Conservation (phyloP, 108 stramenopile genomes). For the Phaeodactylum tricornutum region DNA sequence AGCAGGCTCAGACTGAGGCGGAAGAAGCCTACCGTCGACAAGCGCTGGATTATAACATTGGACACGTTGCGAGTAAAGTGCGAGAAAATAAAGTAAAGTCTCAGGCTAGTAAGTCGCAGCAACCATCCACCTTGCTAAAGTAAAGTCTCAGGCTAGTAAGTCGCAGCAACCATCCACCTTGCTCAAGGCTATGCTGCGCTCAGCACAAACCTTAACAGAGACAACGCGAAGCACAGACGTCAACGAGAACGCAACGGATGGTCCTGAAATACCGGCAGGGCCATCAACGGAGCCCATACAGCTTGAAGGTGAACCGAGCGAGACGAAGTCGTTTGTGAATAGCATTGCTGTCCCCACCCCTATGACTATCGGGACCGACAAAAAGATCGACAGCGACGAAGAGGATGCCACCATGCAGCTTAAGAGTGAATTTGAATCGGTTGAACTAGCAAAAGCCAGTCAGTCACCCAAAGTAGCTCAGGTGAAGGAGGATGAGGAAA, state of each 20-base stretch:
- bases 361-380: constrained; percentile 13
- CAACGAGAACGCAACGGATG: background rate
- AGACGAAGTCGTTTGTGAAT: background rate
- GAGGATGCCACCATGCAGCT: constrained; percentile 55
- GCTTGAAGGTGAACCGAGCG: constrained; percentile 6
- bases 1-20: constrained; percentile 22
- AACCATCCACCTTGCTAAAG: constrained; percentile 5
- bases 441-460: background rate
- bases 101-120: background rate
- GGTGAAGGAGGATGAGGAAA: too few relatives aligned
- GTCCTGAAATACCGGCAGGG: constrained; percentile 1
- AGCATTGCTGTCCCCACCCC: background rate
- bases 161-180: constrained; percentile 25
- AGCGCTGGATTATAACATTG: constrained; percentile 64
- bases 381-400: constrained; percentile 50
- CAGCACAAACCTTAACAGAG: constrained; percentile 4
- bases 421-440: constrained; percentile 44
- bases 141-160: background rate
- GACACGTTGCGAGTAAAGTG: constrained; percentile 59
- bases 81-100: constrained; percentile 40
- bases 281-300: constrained; percentile 8
- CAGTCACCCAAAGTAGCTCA: too few relatives aligned
- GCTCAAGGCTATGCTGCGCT: constrained; percentile 45
- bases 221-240: background rate
- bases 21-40: constrained; percentile 61